A percentile compares a stretch with the other conserved stretches of the same genome.
These are phyloP conservation scores for Aspergillus indologenus DNA, from an alignment of 495 filamentous ascomycete genomes.

Conservation along the genomic window DNA sequence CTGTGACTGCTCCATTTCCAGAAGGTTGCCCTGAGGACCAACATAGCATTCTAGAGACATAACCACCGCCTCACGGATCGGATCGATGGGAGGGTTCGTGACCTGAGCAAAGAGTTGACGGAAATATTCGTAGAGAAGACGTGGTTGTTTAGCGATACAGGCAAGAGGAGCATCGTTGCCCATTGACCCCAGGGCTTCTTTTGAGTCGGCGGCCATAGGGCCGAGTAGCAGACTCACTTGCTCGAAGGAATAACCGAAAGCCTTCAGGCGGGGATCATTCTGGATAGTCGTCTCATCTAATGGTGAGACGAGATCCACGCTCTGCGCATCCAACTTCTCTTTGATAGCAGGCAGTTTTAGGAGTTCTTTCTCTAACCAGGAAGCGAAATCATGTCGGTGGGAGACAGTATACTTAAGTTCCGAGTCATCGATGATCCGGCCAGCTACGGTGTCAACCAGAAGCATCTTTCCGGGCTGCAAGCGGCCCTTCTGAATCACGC, in stretches of 20 bases:
- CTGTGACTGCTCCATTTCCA: constrained; percentile 91
- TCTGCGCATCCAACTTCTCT: constrained; percentile 53
- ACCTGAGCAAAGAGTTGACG: constrained; percentile 98
- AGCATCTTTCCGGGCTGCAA: constrained; percentile 97
- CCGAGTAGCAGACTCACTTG: constrained; percentile 92
- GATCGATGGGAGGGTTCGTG: constrained; percentile 98
- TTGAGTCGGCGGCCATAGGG: constrained; percentile 97
- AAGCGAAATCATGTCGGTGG: constrained; percentile 76
- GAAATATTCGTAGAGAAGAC: constrained; percentile 97
- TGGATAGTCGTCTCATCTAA: constrained; percentile 76
- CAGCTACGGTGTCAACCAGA: constrained; percentile 91
- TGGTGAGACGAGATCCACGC: constrained; percentile 60
- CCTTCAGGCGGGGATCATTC: constrained; percentile 77
- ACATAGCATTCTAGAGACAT: constrained; percentile 99
- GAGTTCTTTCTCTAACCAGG: constrained; percentile 86
- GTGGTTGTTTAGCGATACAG: constrained; percentile 84
- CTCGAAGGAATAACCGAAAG: constrained; percentile 96
- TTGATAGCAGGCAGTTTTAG: constrained; percentile 77
- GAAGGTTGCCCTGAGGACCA: constrained; percentile 93
- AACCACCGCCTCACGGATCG: constrained; percentile 96
- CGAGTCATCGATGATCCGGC: constrained; percentile 91
- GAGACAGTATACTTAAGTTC: constrained; percentile 92
- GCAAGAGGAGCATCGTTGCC: constrained; percentile 96
- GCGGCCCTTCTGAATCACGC: constrained; percentile 90
- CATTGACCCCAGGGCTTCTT: constrained; percentile 99